Conservation (phyloP, 345 rosid genomes). For the Gossypium turneri region DNA sequence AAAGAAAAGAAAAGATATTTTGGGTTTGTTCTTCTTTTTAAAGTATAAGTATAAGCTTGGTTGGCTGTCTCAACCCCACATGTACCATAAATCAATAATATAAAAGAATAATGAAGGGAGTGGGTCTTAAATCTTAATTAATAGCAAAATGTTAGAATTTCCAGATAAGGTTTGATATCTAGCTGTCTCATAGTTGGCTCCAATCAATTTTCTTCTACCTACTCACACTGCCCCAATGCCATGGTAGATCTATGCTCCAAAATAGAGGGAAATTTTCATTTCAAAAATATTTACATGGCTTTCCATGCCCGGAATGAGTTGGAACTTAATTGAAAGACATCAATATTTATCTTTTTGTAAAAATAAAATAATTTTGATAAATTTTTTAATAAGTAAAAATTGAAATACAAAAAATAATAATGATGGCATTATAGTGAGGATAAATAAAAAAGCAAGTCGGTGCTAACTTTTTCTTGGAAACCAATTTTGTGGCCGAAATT, state of each 20-base stretch:
- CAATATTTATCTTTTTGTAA: too few relatives aligned
- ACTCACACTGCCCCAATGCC: neutral
- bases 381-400: too few relatives aligned
- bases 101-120: neutral
- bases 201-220: neutral
- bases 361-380: too few relatives aligned
- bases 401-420: neutral
- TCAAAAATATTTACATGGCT: too few relatives aligned
- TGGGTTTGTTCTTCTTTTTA: neutral
- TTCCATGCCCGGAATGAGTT: too few relatives aligned
- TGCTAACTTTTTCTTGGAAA: neutral
- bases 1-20: neutral
- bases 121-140: neutral
- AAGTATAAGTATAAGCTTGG: neutral
- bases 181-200: constrained; percentile 4
- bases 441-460: neutral
- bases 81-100: neutral
- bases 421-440: neutral
- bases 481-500: neutral
- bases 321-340: too few relatives aligned
- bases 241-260: neutral
- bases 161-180: neutral
- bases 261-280: neutral
- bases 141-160: neutral
- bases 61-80: neutral